Percentiles rank a stretch among this genome's conserved stretches.
These are phyloP conservation scores for Penicillium cosmopolitanum DNA, from an alignment of 495 filamentous ascomycete genomes.

Conservation along the genomic window DNA sequence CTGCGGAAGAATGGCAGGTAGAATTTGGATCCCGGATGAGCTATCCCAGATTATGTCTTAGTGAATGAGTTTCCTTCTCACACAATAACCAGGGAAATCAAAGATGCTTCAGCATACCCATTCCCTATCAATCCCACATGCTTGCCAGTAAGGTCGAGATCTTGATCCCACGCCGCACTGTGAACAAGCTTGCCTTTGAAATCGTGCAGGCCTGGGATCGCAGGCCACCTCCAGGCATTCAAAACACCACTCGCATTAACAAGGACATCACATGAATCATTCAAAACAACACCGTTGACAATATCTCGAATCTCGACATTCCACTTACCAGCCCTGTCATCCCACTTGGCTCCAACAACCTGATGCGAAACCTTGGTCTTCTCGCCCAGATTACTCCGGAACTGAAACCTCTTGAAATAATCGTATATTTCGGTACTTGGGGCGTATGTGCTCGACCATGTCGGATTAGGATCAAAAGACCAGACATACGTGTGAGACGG, in stretches of 20 bases:
- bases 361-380: conserved; percentile 31
- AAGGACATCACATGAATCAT: conserved; percentile 52
- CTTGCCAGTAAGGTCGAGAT: conserved; percentile 37
- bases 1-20: conserved; percentile 56
- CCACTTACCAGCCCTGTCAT: conserved; percentile 40
- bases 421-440: conserved; percentile 51
- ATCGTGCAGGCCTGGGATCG: conserved; percentile 46
- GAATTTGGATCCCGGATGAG: conserved; percentile 49
- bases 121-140: conserved; percentile 51
- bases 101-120: conserved; percentile 21
- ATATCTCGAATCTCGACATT: conserved; percentile 42
- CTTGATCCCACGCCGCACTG: conserved; percentile 46
- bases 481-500: conserved; percentile 41
- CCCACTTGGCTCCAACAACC: conserved; percentile 36
- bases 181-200: conserved; percentile 53
- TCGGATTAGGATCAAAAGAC: conserved; percentile 43
- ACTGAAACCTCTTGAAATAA: conserved; percentile 46
- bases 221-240: conserved; percentile 53
- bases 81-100: too few species aligned
- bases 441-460: conserved; percentile 57
- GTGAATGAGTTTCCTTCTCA: not conserved
- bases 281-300: conserved; percentile 24
- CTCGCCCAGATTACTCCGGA: conserved; percentile 32
- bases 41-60: not conserved
- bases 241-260: conserved; percentile 53